phyloP scores from a whole-genome alignment of 75 land plant species.

The Sequoia sempervirens region DNA sequence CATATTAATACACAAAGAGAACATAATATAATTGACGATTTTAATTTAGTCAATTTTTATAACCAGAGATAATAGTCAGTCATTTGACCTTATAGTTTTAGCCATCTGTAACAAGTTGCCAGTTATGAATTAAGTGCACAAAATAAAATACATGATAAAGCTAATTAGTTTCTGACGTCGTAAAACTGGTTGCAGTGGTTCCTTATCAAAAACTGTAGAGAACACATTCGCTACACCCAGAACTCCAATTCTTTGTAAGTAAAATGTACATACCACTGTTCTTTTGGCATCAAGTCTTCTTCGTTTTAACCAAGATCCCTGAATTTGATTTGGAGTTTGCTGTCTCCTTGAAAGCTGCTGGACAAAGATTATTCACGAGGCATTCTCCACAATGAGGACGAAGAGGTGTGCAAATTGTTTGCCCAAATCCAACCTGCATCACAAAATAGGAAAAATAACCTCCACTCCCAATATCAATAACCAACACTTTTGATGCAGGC shows the following conservation, averaged over 20 bases:
- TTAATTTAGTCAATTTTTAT: background rate
- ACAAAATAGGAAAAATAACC: slow-evolving; percentile 2
- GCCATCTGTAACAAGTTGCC: background rate
- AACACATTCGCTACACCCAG: background rate
- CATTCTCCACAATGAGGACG: slow-evolving; percentile 70
- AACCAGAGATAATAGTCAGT: background rate
- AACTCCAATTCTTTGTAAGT: background rate
- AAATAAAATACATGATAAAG: background rate
- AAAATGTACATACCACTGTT: background rate
- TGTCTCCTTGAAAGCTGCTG: slow-evolving; percentile 71
- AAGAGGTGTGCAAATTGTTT: slow-evolving; percentile 81
- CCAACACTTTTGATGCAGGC: background rate
- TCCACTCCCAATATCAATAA: background rate
- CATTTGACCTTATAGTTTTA: background rate
- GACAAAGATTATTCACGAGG: slow-evolving; percentile 52
- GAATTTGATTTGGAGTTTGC: slow-evolving; percentile 38
- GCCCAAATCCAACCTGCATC: slow-evolving; percentile 87
- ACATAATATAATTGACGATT: background rate
- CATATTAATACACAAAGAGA: background rate
- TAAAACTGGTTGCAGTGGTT: background rate
- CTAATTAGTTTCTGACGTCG: background rate
- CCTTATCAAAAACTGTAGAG: background rate
- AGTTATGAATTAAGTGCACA: background rate
- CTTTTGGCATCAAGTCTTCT: background rate
- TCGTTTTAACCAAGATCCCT: background rate